Conservation (phyloP, 306 rosid species). For the Sicyos baderoa region DNA sequence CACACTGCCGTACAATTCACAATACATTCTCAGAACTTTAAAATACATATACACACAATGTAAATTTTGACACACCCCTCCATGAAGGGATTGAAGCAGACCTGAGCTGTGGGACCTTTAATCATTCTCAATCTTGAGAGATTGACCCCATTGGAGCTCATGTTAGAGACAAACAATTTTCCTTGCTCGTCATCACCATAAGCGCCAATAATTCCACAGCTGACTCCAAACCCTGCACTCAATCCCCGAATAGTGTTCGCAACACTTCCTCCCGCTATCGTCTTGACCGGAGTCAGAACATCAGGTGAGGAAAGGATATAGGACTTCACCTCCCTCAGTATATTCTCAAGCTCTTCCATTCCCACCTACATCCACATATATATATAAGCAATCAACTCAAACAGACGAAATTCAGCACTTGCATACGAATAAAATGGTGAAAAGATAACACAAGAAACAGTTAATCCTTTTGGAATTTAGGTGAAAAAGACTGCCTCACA, state of each 20-base stretch:
- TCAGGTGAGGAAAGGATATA: conserved; percentile 29
- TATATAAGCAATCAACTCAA: neutral
- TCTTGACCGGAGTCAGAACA: conserved; percentile 36
- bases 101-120: conserved; percentile 86
- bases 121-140: conserved; percentile 65
- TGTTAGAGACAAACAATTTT: conserved; percentile 57
- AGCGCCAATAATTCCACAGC: conserved; percentile 76
- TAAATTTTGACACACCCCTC: neutral
- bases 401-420: conserved; percentile 2
- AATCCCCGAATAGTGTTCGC: conserved; percentile 85
- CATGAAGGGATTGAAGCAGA: conserved; percentile 22
- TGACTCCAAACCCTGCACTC: conserved; percentile 58
- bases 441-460: neutral
- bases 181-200: conserved; percentile 82
- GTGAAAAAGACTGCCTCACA: no score
- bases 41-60: conserved; percentile 15
- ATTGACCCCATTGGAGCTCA: conserved; percentile 58
- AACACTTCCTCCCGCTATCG: conserved; percentile 88
- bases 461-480: no score
- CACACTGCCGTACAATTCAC: conserved; percentile 50
- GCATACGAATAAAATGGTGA: neutral
- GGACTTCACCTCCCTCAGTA: conserved; percentile 42
- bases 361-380: conserved; percentile 40
- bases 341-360: conserved; percentile 54
- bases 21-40: conserved; percentile 20